Base-by-base conservation (phyloP, 2,329 filamentous ascomycete genomes). In the Colletotrichum truncatum region DNA sequence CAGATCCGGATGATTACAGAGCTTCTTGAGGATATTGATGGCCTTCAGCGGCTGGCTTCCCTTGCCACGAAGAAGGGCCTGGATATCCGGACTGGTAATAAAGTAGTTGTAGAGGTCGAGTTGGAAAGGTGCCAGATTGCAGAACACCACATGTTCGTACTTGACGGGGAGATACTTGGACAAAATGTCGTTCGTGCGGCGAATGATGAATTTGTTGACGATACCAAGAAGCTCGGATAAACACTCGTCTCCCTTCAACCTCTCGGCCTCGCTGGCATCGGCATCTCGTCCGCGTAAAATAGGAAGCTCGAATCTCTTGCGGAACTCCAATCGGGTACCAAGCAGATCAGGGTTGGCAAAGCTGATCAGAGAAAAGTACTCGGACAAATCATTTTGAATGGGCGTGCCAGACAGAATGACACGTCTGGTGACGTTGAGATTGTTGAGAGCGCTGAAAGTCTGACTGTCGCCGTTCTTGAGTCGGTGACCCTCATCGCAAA, bases 111-210 rank as follows among this genome's bases (percentile, higher is more conserved):
- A 99, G 1, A 99, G 83, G 70, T 93, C 93, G 58, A 94, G 86
- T 77, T 99, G 96, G 80, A 99, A 98, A 0, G 93, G 92, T 14
- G 96, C 92, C 46, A 97, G 85, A 71, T 95, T 95, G 84, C 96
- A 99, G 80, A 99, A 99, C 1, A 99, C 96, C 28, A 99, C 96
- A 76, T 99, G 96, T 78, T 99, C 96, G 78, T 99, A 99, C 82
- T 99, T 99, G 82, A 98, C 90, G 0, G 96, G 96, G 64, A 99
- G 81, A 75, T 99, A 99, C 77, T 99, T 99, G 54, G 95, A 98
- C 23, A 99, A 81, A 67, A 99, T 97, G 74, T 99, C 96, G 85
- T 99, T 99, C 4, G 95, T 98, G 63, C 96, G 90, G 65, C 96
- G 91, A 72, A 99, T 99, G 76, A 99, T 97, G 80, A 99, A 99